A percentile compares a stretch with the other conserved stretches of the same genome.
These are phyloP conservation scores for Adansonia rubrostipa DNA, from an alignment of 441 rosid species.

Conservation along the genomic window DNA sequence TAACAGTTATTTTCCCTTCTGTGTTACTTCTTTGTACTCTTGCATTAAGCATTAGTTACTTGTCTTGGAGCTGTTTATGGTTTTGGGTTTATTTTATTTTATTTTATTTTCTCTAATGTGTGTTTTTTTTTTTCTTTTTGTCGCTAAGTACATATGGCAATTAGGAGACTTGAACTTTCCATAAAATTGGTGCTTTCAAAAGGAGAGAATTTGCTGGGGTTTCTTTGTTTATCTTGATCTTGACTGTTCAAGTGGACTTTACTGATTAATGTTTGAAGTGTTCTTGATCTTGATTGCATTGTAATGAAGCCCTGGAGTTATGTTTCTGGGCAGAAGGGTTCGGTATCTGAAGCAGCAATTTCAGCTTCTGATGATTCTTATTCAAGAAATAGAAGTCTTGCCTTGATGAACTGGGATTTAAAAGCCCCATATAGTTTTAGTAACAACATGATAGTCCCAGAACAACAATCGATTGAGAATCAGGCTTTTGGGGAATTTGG, in stretches of 20 bases:
- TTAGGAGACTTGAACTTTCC: conserved; percentile 24
- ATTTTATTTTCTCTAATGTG: conserved; percentile 11
- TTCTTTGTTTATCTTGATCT: conserved; percentile 15
- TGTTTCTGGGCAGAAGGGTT: conserved; percentile 43
- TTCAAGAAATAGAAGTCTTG: conserved; percentile 36
- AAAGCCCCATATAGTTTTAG: conserved; percentile 38
- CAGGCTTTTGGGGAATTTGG: conserved; percentile 42
- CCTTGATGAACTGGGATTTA: conserved; percentile 42
- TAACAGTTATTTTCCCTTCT: neutral
- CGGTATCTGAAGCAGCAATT: conserved; percentile 38
- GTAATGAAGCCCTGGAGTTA: conserved; percentile 58
- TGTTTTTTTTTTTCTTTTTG: neutral
- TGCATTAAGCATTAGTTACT: conserved; percentile 2
- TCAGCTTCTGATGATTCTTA: conserved; percentile 39
- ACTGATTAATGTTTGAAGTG: too few species aligned
- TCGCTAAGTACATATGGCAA: conserved; percentile 15
- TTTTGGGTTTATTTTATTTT: neutral
- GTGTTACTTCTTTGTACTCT: neutral
- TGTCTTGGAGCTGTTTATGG: conserved; percentile 1
- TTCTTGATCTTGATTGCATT: conserved; percentile 8
- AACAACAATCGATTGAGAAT: conserved; percentile 33
- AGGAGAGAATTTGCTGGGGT: conserved; percentile 11
- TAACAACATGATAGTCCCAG: conserved; percentile 33
- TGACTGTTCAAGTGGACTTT: neutral
- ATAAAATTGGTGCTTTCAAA: conserved; percentile 18